A percentile compares a stretch with the other conserved stretches of the same genome.
phyloP scores from a whole-genome alignment of 2,329 filamentous ascomycete species.

The Penicillium sp. region DNA sequence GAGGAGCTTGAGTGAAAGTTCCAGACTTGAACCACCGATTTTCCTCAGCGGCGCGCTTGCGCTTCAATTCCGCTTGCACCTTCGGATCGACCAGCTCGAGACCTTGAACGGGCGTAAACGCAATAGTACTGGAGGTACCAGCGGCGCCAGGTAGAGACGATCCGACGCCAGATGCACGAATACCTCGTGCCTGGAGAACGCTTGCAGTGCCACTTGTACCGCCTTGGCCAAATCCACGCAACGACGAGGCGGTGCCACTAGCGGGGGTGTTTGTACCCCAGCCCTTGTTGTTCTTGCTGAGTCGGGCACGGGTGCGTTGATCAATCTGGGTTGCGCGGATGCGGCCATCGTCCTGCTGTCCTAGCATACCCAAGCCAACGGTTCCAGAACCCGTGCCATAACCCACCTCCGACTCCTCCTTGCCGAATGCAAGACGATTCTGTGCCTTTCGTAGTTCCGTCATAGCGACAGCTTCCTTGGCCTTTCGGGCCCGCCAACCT shows the following conservation, averaged over 20 bases:
- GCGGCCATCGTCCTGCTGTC: conserved; percentile 79
- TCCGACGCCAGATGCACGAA: conserved; percentile 79
- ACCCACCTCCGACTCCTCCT: conserved; percentile 90
- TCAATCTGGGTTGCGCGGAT: conserved; percentile 88
- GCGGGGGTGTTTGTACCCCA: conserved; percentile 72
- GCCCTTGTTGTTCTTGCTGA: conserved; percentile 92
- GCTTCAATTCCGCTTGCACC: conserved; percentile 77
- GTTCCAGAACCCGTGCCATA: conserved; percentile 85
- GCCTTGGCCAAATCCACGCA: conserved; percentile 71
- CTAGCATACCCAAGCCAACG: conserved; percentile 92
- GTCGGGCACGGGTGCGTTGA: conserved; percentile 85
- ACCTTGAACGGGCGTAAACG: conserved; percentile 92
- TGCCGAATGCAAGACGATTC: conserved; percentile 92
- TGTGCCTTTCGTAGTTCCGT: conserved; percentile 94
- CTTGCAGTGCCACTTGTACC: conserved; percentile 59
- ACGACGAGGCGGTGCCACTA: conserved; percentile 67
- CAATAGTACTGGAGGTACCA: conserved; percentile 80
- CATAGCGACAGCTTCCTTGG: conserved; percentile 96
- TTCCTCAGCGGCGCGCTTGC: conserved; percentile 90
- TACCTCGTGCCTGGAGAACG: conserved; percentile 73
- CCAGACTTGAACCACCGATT: conserved; percentile 96
- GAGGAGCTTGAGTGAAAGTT: conserved; percentile 85
- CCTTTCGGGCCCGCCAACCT: conserved; percentile 82
- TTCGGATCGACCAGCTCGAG: conserved; percentile 94
- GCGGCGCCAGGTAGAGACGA: conserved; percentile 60